Conservation (phyloP, 306 rosid species). For the Pyrus communis region DNA sequence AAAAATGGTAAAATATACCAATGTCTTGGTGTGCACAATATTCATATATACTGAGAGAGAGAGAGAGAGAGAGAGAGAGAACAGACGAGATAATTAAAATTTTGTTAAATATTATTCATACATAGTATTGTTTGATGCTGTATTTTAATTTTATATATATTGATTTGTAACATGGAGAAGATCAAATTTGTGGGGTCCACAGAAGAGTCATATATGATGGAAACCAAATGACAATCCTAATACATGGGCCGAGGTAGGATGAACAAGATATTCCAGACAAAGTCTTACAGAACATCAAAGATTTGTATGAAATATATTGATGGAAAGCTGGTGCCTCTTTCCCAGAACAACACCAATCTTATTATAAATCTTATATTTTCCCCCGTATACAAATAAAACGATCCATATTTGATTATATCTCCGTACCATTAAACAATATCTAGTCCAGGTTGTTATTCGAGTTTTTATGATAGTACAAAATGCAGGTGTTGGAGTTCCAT, state of each 20-base stretch:
- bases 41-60: neutral
- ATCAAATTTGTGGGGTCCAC: constrained; percentile 42
- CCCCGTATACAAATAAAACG: constrained; percentile 21
- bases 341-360: constrained; percentile 21
- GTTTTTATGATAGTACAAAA: constrained; percentile 25
- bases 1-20: constrained; percentile 29
- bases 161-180: constrained; percentile 27
- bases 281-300: constrained; percentile 44
- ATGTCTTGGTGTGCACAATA: constrained; percentile 36
- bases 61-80: constrained; percentile 17
- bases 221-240: constrained; percentile 29
- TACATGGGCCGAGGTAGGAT: constrained; percentile 55
- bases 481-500: neutral
- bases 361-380: neutral
- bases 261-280: constrained; percentile 87
- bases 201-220: constrained; percentile 11
- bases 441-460: constrained; percentile 14
- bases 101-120: neutral
- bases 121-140: neutral
- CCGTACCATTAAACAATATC: constrained; percentile 42
- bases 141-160: neutral
- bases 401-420: constrained; percentile 25
- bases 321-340: constrained; percentile 42
- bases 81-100: neutral
- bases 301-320: constrained; percentile 40